Percentiles rank a stretch among this genome's conserved stretches.
Evolutionary conservation across 257 asterid genomes (phyloP).

Genomic region (Salvia hispanica): DNA sequence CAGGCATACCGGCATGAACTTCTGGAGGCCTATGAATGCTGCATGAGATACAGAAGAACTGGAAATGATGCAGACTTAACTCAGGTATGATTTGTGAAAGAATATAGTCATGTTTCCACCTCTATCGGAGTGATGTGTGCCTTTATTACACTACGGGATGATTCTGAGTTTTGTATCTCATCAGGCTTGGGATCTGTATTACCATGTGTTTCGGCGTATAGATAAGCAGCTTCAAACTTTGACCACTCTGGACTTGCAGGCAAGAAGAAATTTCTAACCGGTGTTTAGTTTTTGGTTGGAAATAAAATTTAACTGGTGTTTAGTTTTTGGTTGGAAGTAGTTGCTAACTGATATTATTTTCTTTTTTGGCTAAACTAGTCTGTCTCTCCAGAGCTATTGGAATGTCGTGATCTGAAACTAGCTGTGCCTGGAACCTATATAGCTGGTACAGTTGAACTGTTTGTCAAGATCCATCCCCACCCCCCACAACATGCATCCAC

Average conservation of each 20-base stretch:
- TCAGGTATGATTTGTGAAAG: conserved; percentile 59
- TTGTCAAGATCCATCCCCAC: not conserved
- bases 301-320: not conserved
- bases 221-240: conserved; percentile 96
- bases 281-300: not conserved
- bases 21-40: conserved; percentile 90
- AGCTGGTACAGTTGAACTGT: conserved; percentile 58
- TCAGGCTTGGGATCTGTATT: conserved; percentile 99
- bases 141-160: not conserved
- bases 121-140: not conserved
- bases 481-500: not conserved
- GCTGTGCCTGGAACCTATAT: conserved; percentile 99
- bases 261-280: conserved; percentile 35
- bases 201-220: conserved; percentile 89
- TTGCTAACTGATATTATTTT: not conserved
- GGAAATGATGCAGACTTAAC: conserved; percentile 96
- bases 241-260: conserved; percentile 97
- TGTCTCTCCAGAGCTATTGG: conserved; percentile 89
- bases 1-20: conserved; percentile 89
- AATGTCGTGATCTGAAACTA: conserved; percentile 84
- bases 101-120: conserved; percentile 17
- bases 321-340: not conserved
- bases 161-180: conserved; percentile 6
- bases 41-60: conserved; percentile 75
- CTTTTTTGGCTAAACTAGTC: conserved; percentile 57